Evolutionary conservation across 23 red algal species (phyloP).

Genomic region (Gracilaria vermiculophylla): DNA sequence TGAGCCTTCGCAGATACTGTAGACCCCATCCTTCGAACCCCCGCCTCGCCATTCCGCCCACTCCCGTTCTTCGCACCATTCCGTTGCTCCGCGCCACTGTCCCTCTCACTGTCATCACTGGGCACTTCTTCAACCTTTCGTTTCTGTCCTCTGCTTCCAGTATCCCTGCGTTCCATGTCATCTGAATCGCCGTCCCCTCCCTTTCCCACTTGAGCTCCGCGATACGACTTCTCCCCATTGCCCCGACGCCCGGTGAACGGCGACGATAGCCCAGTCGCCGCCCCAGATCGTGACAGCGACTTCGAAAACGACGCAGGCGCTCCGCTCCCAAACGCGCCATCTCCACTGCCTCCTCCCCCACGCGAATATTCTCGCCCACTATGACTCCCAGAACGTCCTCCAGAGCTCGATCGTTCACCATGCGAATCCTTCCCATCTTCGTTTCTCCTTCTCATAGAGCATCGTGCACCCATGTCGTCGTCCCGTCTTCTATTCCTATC

Average conservation of each 20-base stretch:
- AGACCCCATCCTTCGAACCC: neutral
- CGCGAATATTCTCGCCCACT: neutral
- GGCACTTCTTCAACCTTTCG: neutral
- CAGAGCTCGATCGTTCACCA: neutral
- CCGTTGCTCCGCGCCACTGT: neutral
- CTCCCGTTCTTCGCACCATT: neutral
- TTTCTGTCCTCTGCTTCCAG: neutral
- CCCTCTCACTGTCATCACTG: neutral
- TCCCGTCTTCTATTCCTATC: constrained; percentile 1
- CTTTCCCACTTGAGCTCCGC: neutral
- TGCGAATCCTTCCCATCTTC: constrained; percentile 2
- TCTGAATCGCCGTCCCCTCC: neutral
- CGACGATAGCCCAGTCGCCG: neutral
- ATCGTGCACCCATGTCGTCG: neutral
- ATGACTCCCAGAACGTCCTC: neutral
- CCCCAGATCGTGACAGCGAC: constrained; percentile 5
- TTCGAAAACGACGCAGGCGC: constrained; percentile 14
- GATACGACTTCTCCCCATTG: neutral
- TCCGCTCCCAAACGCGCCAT: neutral
- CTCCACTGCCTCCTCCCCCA: neutral
- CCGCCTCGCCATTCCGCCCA: neutral
- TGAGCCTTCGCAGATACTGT: neutral
- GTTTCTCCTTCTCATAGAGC: neutral
- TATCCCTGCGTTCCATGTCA: neutral
- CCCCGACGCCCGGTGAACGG: neutral